phyloP scores from a whole-genome alignment of 305 asterid species.

The Fraxinus latifolia region DNA sequence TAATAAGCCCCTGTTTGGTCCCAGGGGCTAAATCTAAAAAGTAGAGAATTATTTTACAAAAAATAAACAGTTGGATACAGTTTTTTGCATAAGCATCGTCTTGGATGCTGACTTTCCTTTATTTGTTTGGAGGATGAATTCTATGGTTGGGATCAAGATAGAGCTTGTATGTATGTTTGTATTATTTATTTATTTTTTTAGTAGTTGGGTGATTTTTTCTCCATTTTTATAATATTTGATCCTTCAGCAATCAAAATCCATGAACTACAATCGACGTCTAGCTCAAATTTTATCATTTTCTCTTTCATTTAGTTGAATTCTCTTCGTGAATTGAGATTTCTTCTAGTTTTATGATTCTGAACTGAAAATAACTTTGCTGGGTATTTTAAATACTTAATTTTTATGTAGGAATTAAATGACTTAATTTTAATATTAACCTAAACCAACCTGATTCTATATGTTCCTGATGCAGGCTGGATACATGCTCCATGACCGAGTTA shows the following conservation, averaged over 20 bases:
- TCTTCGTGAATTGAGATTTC: background rate
- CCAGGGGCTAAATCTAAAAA: background rate
- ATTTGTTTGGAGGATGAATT: background rate
- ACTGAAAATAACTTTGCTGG: background rate
- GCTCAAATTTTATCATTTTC: background rate
- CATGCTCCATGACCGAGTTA: conserved; percentile 42
- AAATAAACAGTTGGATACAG: background rate
- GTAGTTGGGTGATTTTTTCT: background rate
- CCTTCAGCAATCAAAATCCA: background rate
- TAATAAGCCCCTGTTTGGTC: background rate
- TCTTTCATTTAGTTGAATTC: background rate
- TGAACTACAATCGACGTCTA: background rate
- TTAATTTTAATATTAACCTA: background rate
- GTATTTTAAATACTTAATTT: background rate
- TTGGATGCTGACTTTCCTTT: background rate
- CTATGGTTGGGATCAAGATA: background rate
- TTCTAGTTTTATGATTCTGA: background rate
- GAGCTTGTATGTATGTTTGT: background rate
- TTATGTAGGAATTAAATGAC: background rate
- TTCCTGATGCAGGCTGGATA: conserved; percentile 39
- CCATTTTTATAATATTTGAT: background rate
- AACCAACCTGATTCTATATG: background rate
- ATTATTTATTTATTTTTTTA: too few species aligned
- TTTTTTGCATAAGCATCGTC: background rate
- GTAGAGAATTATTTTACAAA: background rate